Percentiles rank a stretch among this genome's conserved stretches.
These are phyloP conservation scores for Sanguinoderma infundibulare DNA, from an alignment of 1,284 basidiomycete genomes.

Conservation along the genomic window DNA sequence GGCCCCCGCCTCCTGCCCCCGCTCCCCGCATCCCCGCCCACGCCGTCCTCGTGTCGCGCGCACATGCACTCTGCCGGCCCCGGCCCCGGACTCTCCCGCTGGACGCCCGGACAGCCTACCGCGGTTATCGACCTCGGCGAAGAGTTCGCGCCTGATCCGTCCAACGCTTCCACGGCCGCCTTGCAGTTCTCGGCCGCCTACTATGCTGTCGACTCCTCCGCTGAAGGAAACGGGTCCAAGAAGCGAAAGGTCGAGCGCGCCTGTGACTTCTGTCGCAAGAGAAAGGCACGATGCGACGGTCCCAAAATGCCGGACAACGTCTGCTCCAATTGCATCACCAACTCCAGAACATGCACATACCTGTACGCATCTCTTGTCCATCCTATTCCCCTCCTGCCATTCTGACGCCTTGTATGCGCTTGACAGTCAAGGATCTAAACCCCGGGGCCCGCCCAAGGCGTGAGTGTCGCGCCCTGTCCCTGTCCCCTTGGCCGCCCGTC, in stretches of 20 bases:
- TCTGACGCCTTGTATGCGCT: slow-evolving; percentile 12
- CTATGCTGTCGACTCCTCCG: slow-evolving; percentile 30
- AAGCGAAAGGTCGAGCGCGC: slow-evolving; percentile 68
- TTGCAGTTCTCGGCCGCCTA: slow-evolving; percentile 27
- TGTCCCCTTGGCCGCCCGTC: slow-evolving; percentile 3
- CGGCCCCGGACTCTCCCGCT: slow-evolving; percentile 20
- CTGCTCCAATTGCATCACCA: slow-evolving; percentile 77
- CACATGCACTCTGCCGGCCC: slow-evolving; percentile 24
- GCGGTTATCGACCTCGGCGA: slow-evolving; percentile 32
- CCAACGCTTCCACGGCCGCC: slow-evolving; percentile 22
- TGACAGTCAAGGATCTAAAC: slow-evolving; percentile 75
- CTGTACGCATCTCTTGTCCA: slow-evolving; percentile 48
- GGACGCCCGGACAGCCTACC: slow-evolving; percentile 26
- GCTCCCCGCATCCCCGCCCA: neutral
- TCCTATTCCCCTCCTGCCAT: neutral
- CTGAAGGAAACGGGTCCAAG: slow-evolving; percentile 38
- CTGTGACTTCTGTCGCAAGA: slow-evolving; percentile 70
- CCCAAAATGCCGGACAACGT: slow-evolving; percentile 58
- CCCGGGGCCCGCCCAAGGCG: slow-evolving; percentile 86
- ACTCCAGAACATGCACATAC: slow-evolving; percentile 73
- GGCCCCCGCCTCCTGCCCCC: slow-evolving; percentile 10
- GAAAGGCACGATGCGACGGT: slow-evolving; percentile 76
- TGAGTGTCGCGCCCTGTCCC: slow-evolving; percentile 45
- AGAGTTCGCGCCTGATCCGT: slow-evolving; percentile 26
- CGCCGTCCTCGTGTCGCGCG: slow-evolving; percentile 5